phyloP scores from a whole-genome alignment of 352 stramenopile species.

The Phytophthora nicotianae region DNA sequence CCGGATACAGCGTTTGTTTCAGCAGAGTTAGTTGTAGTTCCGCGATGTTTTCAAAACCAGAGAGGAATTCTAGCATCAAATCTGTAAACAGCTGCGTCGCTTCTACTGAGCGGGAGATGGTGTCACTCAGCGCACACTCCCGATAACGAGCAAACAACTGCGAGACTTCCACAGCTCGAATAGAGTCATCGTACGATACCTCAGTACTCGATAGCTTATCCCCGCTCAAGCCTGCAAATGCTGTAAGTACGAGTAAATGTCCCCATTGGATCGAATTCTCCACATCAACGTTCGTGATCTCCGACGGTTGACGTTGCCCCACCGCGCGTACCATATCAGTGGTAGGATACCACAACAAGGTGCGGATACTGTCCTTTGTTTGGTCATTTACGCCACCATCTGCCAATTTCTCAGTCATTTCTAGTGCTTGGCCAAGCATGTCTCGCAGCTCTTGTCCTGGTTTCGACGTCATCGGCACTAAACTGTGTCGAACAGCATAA shows the following conservation, averaged over 20 bases:
- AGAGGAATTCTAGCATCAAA: slow-evolving; percentile 41
- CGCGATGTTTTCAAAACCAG: slow-evolving; percentile 28
- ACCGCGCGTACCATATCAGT: slow-evolving; percentile 52
- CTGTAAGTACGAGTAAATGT: slow-evolving; percentile 45
- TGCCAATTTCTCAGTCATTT: slow-evolving; percentile 40
- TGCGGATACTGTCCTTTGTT: slow-evolving; percentile 16
- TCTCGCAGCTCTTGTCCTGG: slow-evolving; percentile 28
- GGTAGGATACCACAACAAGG: slow-evolving; percentile 47
- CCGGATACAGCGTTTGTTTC: slow-evolving; percentile 57
- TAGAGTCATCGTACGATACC: slow-evolving; percentile 15
- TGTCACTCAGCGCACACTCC: slow-evolving; percentile 31
- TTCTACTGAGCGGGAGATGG: slow-evolving; percentile 18
- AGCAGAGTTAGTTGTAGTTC: slow-evolving; percentile 55
- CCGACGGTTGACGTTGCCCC: slow-evolving; percentile 32
- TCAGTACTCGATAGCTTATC: slow-evolving; percentile 2
- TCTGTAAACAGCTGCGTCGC: slow-evolving; percentile 41
- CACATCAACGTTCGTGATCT: slow-evolving; percentile 7
- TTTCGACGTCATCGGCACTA: slow-evolving; percentile 22
- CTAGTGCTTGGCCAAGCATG: slow-evolving; percentile 41
- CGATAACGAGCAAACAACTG: slow-evolving; percentile 49
- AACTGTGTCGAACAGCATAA: slow-evolving; percentile 16
- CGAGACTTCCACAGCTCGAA: slow-evolving; percentile 28
- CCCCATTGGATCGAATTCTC: slow-evolving; percentile 39
- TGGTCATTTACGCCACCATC: slow-evolving; percentile 9
- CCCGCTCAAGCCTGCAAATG: slow-evolving; percentile 26